Conservation (phyloP, 2,329 filamentous ascomycete species). For the Sclerotinia spermophila region DNA sequence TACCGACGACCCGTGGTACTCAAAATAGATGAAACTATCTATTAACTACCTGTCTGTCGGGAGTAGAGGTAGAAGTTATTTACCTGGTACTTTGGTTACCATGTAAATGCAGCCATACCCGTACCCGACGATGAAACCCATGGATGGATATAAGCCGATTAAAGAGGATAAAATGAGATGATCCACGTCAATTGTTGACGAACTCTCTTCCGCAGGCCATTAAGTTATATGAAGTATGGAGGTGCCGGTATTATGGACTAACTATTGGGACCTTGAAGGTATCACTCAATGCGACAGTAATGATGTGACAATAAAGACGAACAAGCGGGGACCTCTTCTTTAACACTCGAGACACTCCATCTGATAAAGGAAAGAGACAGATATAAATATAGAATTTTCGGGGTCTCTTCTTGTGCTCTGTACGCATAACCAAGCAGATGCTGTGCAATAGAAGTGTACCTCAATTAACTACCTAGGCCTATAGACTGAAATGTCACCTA, state of each 20-base stretch:
- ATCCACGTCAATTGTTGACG: neutral
- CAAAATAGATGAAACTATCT: neutral
- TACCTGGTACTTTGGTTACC: neutral
- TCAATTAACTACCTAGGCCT: neutral
- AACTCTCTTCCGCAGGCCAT: neutral
- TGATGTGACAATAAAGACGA: neutral
- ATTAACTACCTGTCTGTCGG: neutral
- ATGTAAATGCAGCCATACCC: neutral
- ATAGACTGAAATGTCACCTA: neutral
- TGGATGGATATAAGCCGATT: neutral
- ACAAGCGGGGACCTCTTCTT: neutral
- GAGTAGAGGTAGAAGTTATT: neutral
- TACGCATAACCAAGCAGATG: neutral
- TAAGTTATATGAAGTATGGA: neutral
- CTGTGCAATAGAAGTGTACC: neutral
- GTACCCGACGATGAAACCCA: neutral
- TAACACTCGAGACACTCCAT: neutral
- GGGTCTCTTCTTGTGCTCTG: neutral
- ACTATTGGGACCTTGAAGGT: neutral
- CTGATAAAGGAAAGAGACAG: neutral
- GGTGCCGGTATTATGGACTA: neutral
- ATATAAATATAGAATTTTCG: neutral
- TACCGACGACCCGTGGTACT: neutral
- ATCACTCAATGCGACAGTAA: neutral
- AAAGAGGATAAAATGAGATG: neutral